Percentiles rank a stretch among this genome's conserved stretches.
Conservation (phyloP, 345 rosid species). For the Bruguiera gymnorhiza region DNA sequence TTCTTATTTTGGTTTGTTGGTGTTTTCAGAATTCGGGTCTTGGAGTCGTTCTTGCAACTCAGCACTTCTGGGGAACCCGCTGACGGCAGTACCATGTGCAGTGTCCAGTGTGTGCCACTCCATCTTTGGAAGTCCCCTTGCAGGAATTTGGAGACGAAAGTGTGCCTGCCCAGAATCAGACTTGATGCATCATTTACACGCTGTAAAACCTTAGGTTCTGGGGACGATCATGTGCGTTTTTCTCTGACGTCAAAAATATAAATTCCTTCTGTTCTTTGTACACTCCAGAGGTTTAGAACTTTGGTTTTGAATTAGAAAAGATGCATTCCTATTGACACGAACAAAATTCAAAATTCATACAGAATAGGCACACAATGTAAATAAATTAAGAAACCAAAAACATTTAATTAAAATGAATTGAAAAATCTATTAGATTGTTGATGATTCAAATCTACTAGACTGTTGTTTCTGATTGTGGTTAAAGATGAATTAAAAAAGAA, state of each 20-base stretch:
- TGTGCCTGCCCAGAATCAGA: conserved; percentile 33
- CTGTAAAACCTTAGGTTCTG: not conserved
- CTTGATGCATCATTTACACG: conserved; percentile 18
- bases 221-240: not conserved
- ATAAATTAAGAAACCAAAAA: too few relatives aligned
- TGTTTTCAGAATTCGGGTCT: conserved; percentile 76
- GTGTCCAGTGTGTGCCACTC: conserved; percentile 90
- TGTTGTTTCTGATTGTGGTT: too few relatives aligned
- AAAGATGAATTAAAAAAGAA: too few relatives aligned
- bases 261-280: not conserved
- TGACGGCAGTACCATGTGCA: conserved; percentile 84
- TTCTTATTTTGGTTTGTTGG: not conserved
- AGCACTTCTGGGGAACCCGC: conserved; percentile 77
- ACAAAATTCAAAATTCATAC: too few relatives aligned
- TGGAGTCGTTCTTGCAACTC: conserved; percentile 81
- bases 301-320: too few relatives aligned
- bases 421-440: too few relatives aligned
- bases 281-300: too few relatives aligned
- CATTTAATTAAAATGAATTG: too few relatives aligned
- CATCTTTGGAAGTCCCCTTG: conserved; percentile 65
- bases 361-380: too few relatives aligned
- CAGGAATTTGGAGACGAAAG: conserved; percentile 71
- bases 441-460: too few relatives aligned
- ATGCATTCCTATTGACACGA: too few relatives aligned
- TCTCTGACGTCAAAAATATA: not conserved